phyloP scores from a whole-genome alignment of 257 asterid species.

The Euphrasia confusa region DNA sequence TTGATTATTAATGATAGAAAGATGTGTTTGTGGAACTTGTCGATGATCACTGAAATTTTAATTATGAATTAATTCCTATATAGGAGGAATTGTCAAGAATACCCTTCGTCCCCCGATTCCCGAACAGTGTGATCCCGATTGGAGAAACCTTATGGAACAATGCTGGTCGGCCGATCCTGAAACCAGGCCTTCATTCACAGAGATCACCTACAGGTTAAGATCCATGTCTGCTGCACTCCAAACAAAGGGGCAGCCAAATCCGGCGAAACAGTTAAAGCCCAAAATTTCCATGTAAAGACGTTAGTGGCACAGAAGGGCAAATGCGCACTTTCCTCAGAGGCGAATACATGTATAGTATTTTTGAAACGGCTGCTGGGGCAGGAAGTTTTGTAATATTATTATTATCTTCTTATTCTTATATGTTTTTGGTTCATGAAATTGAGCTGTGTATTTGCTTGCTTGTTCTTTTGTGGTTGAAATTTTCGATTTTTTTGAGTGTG shows the following conservation, averaged over 20 bases:
- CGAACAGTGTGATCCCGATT: slow-evolving; percentile 55
- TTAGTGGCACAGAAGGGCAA: slow-evolving; percentile 2
- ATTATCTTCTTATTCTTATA: slow-evolving; percentile 16
- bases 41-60: slow-evolving; percentile 3
- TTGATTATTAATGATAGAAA: not conserved
- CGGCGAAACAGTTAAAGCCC: slow-evolving; percentile 28
- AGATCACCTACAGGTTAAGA: slow-evolving; percentile 50
- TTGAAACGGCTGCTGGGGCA: slow-evolving; percentile 19
- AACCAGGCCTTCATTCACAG: slow-evolving; percentile 68
- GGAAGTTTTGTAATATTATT: slow-evolving; percentile 31
- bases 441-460: slow-evolving; percentile 23
- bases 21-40: not conserved
- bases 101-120: slow-evolving; percentile 69
- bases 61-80: slow-evolving; percentile 14
- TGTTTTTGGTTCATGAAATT: slow-evolving; percentile 22
- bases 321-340: slow-evolving; percentile 8
- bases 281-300: slow-evolving; percentile 30
- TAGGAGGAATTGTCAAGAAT: slow-evolving; percentile 71
- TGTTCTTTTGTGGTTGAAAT: slow-evolving; percentile 20
- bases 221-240: slow-evolving; percentile 45
- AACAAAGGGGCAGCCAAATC: slow-evolving; percentile 26
- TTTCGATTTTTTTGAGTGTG: not conserved
- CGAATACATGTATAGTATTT: slow-evolving; percentile 18
- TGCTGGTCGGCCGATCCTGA: slow-evolving; percentile 64
- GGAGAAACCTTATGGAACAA: slow-evolving; percentile 68